Percentiles rank a stretch among this genome's conserved stretches.
Evolutionary conservation across 306 rosid species (phyloP).

Genomic region (Quercus suber): DNA sequence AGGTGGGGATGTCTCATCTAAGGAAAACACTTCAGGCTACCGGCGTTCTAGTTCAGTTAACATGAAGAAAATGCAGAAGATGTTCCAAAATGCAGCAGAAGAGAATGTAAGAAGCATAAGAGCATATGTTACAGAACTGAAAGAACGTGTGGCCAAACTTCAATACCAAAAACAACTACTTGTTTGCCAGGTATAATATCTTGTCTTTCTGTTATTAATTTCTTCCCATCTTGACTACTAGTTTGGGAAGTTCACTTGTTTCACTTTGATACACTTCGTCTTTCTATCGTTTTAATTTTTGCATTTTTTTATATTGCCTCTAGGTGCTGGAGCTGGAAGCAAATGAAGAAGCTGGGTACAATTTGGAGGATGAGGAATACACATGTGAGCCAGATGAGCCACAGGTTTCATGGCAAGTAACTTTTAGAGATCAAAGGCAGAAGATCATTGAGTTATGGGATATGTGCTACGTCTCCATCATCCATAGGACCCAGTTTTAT

Average conservation of each 20-base stretch:
- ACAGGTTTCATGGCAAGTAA: constrained; percentile 77
- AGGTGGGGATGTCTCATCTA: constrained; percentile 76
- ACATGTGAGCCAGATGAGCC: constrained; percentile 51
- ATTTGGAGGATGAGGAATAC: constrained; percentile 62
- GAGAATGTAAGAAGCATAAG: constrained; percentile 97
- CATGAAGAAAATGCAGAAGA: constrained; percentile 99
- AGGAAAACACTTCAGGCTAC: constrained; percentile 76
- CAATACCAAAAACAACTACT: constrained; percentile 98
- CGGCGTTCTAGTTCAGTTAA: constrained; percentile 89
- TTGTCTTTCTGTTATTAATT: background rate
- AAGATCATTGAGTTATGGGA: constrained; percentile 93
- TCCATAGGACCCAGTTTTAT: constrained; percentile 94
- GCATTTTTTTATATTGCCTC: background rate
- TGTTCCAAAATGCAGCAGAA: constrained; percentile 99
- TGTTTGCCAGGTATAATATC: constrained; percentile 83
- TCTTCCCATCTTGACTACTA: background rate
- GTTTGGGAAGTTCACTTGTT: background rate
- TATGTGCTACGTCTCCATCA: constrained; percentile 82
- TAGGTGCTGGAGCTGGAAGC: constrained; percentile 98
- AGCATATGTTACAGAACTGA: constrained; percentile 94
- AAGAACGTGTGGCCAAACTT: constrained; percentile 97
- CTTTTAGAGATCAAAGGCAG: constrained; percentile 78
- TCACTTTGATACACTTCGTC: background rate
- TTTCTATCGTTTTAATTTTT: background rate
- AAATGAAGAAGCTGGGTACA: constrained; percentile 86